Base-by-base conservation (phyloP, 169 alveolate species). In the Plasmodium vivax region DNA sequence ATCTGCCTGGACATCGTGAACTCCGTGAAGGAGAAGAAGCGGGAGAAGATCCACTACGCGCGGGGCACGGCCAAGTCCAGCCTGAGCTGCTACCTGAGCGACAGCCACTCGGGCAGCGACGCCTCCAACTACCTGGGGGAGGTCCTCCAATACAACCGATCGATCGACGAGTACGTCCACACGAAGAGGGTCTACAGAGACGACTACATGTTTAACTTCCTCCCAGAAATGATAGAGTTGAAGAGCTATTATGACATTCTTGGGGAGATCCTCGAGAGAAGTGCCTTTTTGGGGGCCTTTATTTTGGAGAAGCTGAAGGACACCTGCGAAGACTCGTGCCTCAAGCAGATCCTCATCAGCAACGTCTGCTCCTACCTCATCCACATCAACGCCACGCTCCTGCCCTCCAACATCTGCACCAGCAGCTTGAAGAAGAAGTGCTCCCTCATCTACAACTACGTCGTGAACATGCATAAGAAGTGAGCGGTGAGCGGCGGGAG, bases 241-340 rank as follows among this genome's bases (percentile, higher is more conserved):
- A 90, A 62, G 27, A 41, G 34, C 0, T 90, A 90, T 19, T 90
- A 90, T 90, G 72, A 90, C 68, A 90, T 90, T 12, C 47, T 90
- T 16, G 80, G 68, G 68, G 94, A 90, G 36, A 90, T 90, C 10
- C 36, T 90, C 1, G 94, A 90, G 71, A 79, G 94, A 36, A 80
- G 91, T 62, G 94, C 94, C 16, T 90, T 80, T 32, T 32, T 90
- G 7, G 94, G 94, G 4, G 94, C 94, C 43, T 90, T 58, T 32
- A 34, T 90, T 32, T 80, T 90, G 36, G 94, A 90, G 1, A 90
- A 90, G 19, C 32, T 90, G 12, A 90, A 79, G 80, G 34, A 62
- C 12, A 58, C 83, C 34, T 58, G 75, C 16, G 94, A 90, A 58
- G 90, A 79, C 14, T 80, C 88, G 0, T 90, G 90, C 5, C 47